Evolutionary conservation across 2,329 filamentous ascomycete genomes (phyloP).

Genomic region (Beauveria brongniartii): DNA sequence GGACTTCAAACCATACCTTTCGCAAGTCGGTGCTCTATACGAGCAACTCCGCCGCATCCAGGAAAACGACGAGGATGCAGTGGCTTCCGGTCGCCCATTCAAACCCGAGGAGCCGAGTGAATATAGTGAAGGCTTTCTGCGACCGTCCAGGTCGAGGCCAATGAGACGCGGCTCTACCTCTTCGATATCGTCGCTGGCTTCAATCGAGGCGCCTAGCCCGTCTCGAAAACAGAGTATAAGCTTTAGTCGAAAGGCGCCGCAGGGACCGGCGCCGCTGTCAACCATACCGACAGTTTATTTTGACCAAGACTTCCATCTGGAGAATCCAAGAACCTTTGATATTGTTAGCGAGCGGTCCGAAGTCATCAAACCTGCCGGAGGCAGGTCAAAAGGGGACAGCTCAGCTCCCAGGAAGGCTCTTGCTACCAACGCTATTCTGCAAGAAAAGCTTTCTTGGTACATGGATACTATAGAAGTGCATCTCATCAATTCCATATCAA

Average conservation of each 20-base stretch:
- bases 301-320: constrained; percentile 87
- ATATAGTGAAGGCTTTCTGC: constrained; percentile 37
- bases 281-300: constrained; percentile 93
- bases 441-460: constrained; percentile 98
- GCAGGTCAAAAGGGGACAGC: constrained; percentile 43
- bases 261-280: constrained; percentile 76
- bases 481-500: constrained; percentile 90
- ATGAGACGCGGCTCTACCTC: constrained; percentile 29
- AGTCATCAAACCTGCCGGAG: constrained; percentile 63
- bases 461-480: constrained; percentile 99
- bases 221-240: constrained; percentile 38
- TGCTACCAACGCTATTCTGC: constrained; percentile 91
- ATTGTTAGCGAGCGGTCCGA: constrained; percentile 94
- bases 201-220: constrained; percentile 37
- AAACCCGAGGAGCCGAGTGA: constrained; percentile 35
- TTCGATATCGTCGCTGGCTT: constrained; percentile 42
- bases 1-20: constrained; percentile 76
- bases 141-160: constrained; percentile 27
- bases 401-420: constrained; percentile 66
- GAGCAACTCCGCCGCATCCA: constrained; percentile 82
- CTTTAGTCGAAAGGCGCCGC: constrained; percentile 50
- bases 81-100: constrained; percentile 32
- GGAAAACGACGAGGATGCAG: constrained; percentile 61
- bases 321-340: constrained; percentile 94
- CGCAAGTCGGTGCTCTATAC: constrained; percentile 78